Conservation (phyloP, 2,329 filamentous ascomycete genomes). For the Byssochlamys sp. region DNA sequence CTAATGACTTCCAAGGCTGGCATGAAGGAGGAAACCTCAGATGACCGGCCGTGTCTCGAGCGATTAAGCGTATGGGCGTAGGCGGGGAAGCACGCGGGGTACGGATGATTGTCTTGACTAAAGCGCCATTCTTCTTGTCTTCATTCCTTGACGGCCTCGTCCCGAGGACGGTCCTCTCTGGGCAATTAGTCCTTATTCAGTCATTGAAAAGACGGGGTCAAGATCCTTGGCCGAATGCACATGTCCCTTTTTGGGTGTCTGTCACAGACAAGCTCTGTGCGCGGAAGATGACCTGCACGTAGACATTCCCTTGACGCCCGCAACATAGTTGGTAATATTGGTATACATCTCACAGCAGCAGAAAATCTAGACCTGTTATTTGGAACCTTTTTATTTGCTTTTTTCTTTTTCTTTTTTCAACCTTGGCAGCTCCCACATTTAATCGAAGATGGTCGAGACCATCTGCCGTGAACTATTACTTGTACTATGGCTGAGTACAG, state of each 20-base stretch:
- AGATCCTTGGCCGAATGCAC: not conserved
- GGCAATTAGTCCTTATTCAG: not conserved
- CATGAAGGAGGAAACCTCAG: not conserved
- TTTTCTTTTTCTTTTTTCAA: not conserved
- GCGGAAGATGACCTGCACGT: not conserved
- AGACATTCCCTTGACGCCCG: not conserved
- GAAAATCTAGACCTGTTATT: not conserved
- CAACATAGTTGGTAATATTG: not conserved
- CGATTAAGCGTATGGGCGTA: constrained; percentile 57
- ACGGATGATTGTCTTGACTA: constrained; percentile 18
- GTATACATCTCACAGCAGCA: not conserved
- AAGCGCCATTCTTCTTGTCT: constrained; percentile 13
- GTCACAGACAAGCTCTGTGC: not conserved
- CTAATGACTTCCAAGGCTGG: not conserved
- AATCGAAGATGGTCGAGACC: not conserved
- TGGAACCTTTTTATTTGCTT: no score
- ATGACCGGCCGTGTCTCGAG: not conserved
- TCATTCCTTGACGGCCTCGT: not conserved
- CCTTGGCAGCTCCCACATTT: not conserved
- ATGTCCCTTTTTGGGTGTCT: not conserved
- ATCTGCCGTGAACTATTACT: not conserved
- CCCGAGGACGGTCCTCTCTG: not conserved
- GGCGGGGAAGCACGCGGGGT: constrained; percentile 28
- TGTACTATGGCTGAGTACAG: not conserved
- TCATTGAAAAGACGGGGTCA: not conserved